Evolutionary conservation across 2,329 filamentous ascomycete genomes (phyloP), one percentile per base, ranked within the genome.

Genomic region (Beauveria australis): DNA sequence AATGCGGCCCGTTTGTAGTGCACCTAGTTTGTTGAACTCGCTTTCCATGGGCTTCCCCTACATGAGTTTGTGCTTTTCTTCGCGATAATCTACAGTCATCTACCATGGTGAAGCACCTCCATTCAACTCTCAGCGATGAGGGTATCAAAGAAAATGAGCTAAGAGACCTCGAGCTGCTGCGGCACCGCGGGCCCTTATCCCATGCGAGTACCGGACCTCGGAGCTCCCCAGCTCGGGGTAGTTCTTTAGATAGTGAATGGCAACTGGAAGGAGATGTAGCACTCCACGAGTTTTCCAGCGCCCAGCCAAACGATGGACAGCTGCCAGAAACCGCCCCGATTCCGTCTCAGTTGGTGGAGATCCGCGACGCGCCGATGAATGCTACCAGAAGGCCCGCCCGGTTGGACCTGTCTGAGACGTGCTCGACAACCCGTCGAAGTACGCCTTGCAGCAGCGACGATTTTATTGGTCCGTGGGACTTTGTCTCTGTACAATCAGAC

Each of bases 341-440:
- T 5, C 63, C 61, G 14, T 53, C 60, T 10, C 59, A 61, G 8
- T 49, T 49, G 2, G 33, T 43, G 16, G 12, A 26, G 5, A 22
- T 43, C 12, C 46, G 40, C 8, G 58, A 18, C 14, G 5, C 18
- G 26, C 9, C 37, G 14, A 14, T 28, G 43, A n/a, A 41, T 3
- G 18, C n/a, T 22, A 37, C 8, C 16, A 22, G 40, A 2, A 26
- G 18, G 14, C 16, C 7, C 46, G 19, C 14, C 37, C n/a, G n/a
- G 28, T 52, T 73, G 5, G 72, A 74, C 43, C 71, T 74, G 22
- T 74, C 72, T 0, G 72, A 74, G 54, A 74, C 72, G n/a, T 72
- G 72, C 12, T 72, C 72, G 2, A 73, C 72, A 2, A 46, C 64
- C 26, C 61, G 62, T 28, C 67, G 72, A 22, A 74, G 72, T 44